Conservation (phyloP, 129 eudicot genomes). For the Sambucus nigra region DNA sequence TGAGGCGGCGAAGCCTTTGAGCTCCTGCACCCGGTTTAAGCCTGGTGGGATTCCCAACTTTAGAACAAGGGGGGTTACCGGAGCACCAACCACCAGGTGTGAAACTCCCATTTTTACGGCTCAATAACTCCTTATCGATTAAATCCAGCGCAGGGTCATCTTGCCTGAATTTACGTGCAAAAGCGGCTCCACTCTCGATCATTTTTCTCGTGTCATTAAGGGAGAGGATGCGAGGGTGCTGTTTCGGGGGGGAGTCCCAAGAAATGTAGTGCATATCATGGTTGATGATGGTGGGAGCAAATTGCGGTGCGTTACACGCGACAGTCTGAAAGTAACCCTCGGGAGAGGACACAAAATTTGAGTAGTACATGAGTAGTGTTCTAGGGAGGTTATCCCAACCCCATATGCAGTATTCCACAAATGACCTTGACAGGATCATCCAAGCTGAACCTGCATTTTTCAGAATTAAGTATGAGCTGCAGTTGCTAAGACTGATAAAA, state of each 20-base stretch:
- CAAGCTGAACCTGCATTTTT: conserved; percentile 77
- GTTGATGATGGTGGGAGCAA: conserved; percentile 52
- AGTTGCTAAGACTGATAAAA: no score
- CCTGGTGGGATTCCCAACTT: conserved; percentile 52
- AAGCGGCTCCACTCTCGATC: conserved; percentile 71
- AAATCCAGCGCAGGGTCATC: conserved; percentile 49
- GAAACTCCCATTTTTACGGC: conserved; percentile 53
- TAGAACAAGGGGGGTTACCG: conserved; percentile 50
- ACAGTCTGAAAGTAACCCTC: conserved; percentile 91
- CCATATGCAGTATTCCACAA: conserved; percentile 74
- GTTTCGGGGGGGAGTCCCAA: conserved; percentile 83
- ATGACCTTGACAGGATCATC: conserved; percentile 73
- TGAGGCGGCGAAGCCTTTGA: conserved; percentile 45
- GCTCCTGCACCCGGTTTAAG: conserved; percentile 78
- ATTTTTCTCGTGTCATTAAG: conserved; percentile 49
- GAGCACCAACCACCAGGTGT: conserved; percentile 92
- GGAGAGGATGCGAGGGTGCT: conserved; percentile 68
- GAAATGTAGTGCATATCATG: conserved; percentile 89
- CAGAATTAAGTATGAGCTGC: neutral
- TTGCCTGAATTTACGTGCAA: conserved; percentile 70
- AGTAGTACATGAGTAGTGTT: conserved; percentile 72
- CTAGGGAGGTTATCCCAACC: conserved; percentile 98
- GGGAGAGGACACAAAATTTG: conserved; percentile 83
- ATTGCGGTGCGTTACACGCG: conserved; percentile 64
- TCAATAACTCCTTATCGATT: conserved; percentile 49